Evolutionary conservation across 2,329 filamentous ascomycete species (phyloP).

Genomic region (Aotearoamyces nothofagi): DNA sequence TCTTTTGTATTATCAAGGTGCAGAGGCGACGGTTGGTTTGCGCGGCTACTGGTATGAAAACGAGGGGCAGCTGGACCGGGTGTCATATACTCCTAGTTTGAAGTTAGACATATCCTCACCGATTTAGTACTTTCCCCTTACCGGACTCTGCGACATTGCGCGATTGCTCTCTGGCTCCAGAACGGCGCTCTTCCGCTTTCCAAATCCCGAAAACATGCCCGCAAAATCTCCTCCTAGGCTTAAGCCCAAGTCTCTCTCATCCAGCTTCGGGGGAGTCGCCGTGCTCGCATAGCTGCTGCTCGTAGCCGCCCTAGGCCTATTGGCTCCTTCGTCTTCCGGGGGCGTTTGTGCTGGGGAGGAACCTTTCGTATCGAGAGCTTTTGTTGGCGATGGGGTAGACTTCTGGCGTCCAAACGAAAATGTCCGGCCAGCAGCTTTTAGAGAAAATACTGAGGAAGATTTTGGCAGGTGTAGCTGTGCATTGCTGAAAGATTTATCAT

Average conservation of each 20-base stretch:
- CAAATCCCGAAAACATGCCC: conserved; percentile 19
- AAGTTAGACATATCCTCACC: too few species aligned
- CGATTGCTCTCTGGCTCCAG: conserved; percentile 12
- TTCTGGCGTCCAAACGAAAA: conserved; percentile 20
- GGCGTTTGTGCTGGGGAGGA: conserved; percentile 1
- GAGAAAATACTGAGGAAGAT: conserved; percentile 14
- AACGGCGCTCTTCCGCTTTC: conserved; percentile 15
- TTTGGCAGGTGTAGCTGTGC: conserved; percentile 18
- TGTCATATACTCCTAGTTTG: too few species aligned
- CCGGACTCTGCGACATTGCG: conserved; percentile 13
- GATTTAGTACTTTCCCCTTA: too few species aligned
- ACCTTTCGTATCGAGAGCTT: conserved; percentile 4
- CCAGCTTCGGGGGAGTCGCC: conserved; percentile 17
- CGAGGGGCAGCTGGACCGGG: conserved; percentile 6
- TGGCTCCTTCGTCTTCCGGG: conserved; percentile 11
- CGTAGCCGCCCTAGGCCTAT: conserved; percentile 16
- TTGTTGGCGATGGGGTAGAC: conserved; percentile 9
- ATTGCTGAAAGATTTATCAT: conserved; percentile 16
- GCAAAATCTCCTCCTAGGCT: conserved; percentile 20
- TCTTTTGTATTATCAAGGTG: conserved; percentile 14
- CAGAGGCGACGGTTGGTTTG: conserved; percentile 14
- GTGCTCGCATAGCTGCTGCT: conserved; percentile 20
- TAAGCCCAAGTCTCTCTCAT: conserved; percentile 15
- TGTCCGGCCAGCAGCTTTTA: conserved; percentile 18
- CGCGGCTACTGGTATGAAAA: conserved; percentile 8